phyloP scores from a whole-genome alignment of 768 basidiomycete species.

The Daedalea quercina region DNA sequence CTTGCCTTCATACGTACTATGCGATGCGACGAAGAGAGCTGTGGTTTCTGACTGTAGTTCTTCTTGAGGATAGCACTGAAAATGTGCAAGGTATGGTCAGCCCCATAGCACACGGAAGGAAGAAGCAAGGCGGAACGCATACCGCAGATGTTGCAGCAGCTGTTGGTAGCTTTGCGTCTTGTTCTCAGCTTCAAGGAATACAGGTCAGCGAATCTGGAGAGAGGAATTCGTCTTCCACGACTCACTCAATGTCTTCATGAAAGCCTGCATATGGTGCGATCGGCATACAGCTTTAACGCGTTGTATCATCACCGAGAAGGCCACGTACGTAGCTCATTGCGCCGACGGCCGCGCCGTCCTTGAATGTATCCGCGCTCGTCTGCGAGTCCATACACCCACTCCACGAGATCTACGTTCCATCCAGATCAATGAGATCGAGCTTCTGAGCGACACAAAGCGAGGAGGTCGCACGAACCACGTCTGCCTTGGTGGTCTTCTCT shows the following conservation, averaged over 20 bases:
- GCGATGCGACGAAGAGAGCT: slow-evolving; percentile 65
- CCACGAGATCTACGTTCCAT: slow-evolving; percentile 67
- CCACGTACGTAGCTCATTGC: slow-evolving; percentile 73
- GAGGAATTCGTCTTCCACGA: background rate
- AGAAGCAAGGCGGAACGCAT: slow-evolving; percentile 26
- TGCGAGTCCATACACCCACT: slow-evolving; percentile 82
- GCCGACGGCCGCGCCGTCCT: slow-evolving; percentile 64
- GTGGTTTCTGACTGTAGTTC: slow-evolving; percentile 66
- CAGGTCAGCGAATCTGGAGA: slow-evolving; percentile 2
- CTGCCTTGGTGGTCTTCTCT: slow-evolving; percentile 67
- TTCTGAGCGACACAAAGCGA: background rate
- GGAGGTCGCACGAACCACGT: slow-evolving; percentile 53
- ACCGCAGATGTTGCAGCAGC: slow-evolving; percentile 52
- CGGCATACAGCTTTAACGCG: slow-evolving; percentile 69
- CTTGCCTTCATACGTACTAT: slow-evolving; percentile 45
- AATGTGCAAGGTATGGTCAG: slow-evolving; percentile 9
- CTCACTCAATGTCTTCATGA: slow-evolving; percentile 54
- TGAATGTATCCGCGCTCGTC: slow-evolving; percentile 75
- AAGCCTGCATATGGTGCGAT: slow-evolving; percentile 53
- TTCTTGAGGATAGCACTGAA: slow-evolving; percentile 51
- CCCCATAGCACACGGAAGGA: slow-evolving; percentile 38
- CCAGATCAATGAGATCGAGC: slow-evolving; percentile 2
- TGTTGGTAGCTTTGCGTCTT: slow-evolving; percentile 61
- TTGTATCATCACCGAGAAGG: slow-evolving; percentile 20
- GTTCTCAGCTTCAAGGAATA: slow-evolving; percentile 32